Conservation (phyloP, 2,329 filamentous ascomycete species). For the Penicillium sp. region DNA sequence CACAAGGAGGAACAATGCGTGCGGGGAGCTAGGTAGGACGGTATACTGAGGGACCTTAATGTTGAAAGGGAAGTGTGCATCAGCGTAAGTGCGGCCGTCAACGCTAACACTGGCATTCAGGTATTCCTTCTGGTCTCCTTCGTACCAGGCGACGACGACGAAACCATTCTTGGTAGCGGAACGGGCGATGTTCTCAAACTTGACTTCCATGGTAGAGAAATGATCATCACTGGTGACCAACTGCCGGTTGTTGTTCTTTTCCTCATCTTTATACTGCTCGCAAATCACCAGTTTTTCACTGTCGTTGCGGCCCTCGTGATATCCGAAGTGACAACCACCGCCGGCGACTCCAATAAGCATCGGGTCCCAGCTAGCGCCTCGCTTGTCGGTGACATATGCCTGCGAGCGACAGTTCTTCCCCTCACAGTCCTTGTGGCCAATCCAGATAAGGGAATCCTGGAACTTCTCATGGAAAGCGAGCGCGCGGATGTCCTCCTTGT, state of each 20-base stretch:
- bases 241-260: conserved; percentile 62
- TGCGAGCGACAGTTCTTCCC: conserved; percentile 66
- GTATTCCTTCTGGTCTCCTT: conserved; percentile 60
- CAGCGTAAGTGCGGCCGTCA: conserved; percentile 78
- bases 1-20: conserved; percentile 92
- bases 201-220: conserved; percentile 65
- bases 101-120: conserved; percentile 79
- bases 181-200: conserved; percentile 71
- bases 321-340: conserved; percentile 83
- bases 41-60: conserved; percentile 83
- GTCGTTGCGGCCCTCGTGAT: conserved; percentile 58
- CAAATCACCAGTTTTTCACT: conserved; percentile 66
- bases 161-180: conserved; percentile 98
- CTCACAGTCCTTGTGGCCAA: conserved; percentile 69
- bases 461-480: conserved; percentile 79
- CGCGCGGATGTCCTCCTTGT: conserved; percentile 49
- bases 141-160: conserved; percentile 78
- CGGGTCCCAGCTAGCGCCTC: conserved; percentile 74
- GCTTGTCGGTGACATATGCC: conserved; percentile 75
- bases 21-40: conserved; percentile 89
- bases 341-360: conserved; percentile 65
- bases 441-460: conserved; percentile 91
- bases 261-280: conserved; percentile 63
- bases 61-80: conserved; percentile 81
- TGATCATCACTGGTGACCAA: conserved; percentile 78